Evolutionary conservation across 2,329 filamentous ascomycete species (phyloP).

Genomic region (Trichophyton benhamiae): DNA sequence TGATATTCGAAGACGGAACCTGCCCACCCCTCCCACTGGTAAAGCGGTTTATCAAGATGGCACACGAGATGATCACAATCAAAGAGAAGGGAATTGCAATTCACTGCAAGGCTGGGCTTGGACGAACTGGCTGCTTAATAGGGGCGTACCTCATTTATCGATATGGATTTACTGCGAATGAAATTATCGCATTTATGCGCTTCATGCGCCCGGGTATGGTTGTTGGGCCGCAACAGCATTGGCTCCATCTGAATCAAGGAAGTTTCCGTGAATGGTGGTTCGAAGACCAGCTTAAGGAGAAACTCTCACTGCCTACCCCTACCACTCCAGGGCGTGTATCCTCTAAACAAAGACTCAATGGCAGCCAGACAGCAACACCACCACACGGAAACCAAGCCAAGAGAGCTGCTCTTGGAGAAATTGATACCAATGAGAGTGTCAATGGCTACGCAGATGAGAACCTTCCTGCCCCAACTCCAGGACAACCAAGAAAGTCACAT

Average conservation of each 20-base stretch:
- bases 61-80: slow-evolving; percentile 84
- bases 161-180: slow-evolving; percentile 92
- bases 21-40: slow-evolving; percentile 84
- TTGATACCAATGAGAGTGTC: slow-evolving; percentile 62
- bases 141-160: slow-evolving; percentile 96
- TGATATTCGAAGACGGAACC: slow-evolving; percentile 99
- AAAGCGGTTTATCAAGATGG: slow-evolving; percentile 84
- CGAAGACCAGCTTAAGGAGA: slow-evolving; percentile 66
- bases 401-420: slow-evolving; percentile 82
- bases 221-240: slow-evolving; percentile 95
- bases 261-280: slow-evolving; percentile 98
- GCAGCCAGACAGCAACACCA: slow-evolving; percentile 66
- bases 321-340: slow-evolving; percentile 42
- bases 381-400: slow-evolving; percentile 64
- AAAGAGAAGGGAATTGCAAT: slow-evolving; percentile 91
- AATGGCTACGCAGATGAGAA: slow-evolving; percentile 56
- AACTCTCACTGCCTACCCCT: slow-evolving; percentile 48
- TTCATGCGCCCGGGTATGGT: slow-evolving; percentile 99
- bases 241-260: slow-evolving; percentile 93
- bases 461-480: slow-evolving; percentile 85
- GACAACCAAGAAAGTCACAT: slow-evolving; percentile 82
- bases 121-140: slow-evolving; percentile 89
- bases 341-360: slow-evolving; percentile 42
- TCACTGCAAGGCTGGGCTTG: slow-evolving; percentile 95
- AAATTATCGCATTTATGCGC: slow-evolving; percentile 94